Evolutionary conservation across 768 basidiomycete genomes (phyloP), one percentile per base, ranked within the genome.

Genomic region (Lentinula sp.): DNA sequence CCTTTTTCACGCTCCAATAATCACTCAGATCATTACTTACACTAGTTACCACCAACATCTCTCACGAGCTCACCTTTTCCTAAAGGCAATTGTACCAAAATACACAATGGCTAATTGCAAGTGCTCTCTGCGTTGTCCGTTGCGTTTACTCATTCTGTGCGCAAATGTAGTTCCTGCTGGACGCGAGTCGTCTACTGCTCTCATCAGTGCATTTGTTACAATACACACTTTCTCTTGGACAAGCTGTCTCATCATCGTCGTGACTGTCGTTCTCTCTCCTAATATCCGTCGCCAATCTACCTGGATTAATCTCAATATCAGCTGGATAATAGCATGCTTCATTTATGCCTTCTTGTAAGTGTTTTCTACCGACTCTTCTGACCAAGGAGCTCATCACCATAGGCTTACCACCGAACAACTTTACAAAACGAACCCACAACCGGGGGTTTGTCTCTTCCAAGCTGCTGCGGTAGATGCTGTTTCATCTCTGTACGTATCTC

Each of bases 271-370:
- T 13, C 23, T 46, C 8, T 58, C 54, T 15, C 46, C 37, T 15
- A 39, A 51, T 31, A 50, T 64, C n/a, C 37, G 40, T n/a, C 63
- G 63, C 23, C 54, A 49, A 16, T 31, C 59, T 42, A 61, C 63
- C 23, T 64, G 63, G 63, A n/a, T 64, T 40, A 64, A 64, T 43
- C 60, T 64, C 48, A 61, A 58, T 37, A 50, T 64, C 16, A 64
- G 60, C 49, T 64, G 63, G 63, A 61, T 64, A 10, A 28, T 64
- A 43, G 54, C 63, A 2, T 64, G 63, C 35, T 64, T 64, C 31
- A 35, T 55, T 1, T 60, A 37, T 34, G 53, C 60, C 18, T 49
- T 64, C 13, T 31, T 64, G 63, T 61, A 35, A 7, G 60, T 51
- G 23, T 31, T 5, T 35, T 45, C 23, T 48, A 31, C 28, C 31